Conservation (phyloP, 2,329 filamentous ascomycete species). For the Penicillium sp. region DNA sequence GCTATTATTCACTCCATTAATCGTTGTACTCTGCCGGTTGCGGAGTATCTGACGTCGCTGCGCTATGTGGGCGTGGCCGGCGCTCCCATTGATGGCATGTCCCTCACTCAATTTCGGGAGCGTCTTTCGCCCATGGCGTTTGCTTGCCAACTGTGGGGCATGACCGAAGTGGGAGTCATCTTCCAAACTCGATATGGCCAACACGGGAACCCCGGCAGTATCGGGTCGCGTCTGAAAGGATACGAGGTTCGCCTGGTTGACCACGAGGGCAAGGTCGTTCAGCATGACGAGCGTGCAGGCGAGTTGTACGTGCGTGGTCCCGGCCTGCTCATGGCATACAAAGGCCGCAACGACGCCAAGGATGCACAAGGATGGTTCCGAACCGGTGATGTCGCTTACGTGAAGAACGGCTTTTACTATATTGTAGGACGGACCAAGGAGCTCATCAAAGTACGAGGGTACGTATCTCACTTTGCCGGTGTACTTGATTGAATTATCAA, state of each 20-base stretch:
- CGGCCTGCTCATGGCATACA: constrained; percentile 39
- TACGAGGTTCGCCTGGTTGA: constrained; percentile 40
- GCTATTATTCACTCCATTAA: constrained; percentile 44
- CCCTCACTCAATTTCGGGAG: constrained; percentile 42
- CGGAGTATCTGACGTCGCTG: constrained; percentile 40
- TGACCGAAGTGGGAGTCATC: constrained; percentile 53
- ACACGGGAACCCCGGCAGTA: constrained; percentile 46
- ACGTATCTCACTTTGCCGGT: constrained; percentile 10
- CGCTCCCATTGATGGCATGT: constrained; percentile 46
- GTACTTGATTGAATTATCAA: too few relatives aligned
- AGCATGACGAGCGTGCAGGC: constrained; percentile 32
- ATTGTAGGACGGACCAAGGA: constrained; percentile 46
- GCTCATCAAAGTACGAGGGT: constrained; percentile 49
- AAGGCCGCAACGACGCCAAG: constrained; percentile 34
- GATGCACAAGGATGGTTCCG: constrained; percentile 44
- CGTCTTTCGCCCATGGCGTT: constrained; percentile 43
- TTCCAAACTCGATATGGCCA: constrained; percentile 43
- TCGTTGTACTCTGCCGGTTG: constrained; percentile 25
- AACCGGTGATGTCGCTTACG: constrained; percentile 44
- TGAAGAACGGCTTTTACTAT: constrained; percentile 38
- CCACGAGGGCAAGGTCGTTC: constrained; percentile 31
- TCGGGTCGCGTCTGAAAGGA: constrained; percentile 47
- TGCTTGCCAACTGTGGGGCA: constrained; percentile 53
- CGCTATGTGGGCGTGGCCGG: constrained; percentile 50
- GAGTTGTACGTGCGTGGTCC: constrained; percentile 45